Conservation (phyloP, 106 monocot genomes). For the Narthecium ossifragum region DNA sequence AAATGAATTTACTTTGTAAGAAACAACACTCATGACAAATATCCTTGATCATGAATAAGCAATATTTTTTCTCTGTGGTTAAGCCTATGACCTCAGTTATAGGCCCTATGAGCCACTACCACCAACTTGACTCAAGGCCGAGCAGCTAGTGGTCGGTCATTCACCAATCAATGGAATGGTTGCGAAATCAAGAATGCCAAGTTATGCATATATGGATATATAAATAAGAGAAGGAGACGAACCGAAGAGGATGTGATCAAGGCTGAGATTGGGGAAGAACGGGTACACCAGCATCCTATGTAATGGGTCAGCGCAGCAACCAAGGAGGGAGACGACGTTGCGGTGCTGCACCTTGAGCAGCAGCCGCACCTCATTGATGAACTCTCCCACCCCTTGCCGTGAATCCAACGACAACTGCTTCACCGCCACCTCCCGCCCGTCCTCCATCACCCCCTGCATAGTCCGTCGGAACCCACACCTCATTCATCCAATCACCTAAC, state of each 20-base stretch:
- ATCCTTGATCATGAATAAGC: too few species aligned
- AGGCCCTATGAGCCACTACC: too few species aligned
- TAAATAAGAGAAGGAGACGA: too few species aligned
- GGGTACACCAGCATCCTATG: constrained; percentile 77
- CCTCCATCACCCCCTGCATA: constrained; percentile 47
- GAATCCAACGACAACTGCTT: constrained; percentile 70
- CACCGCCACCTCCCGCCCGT: constrained; percentile 61
- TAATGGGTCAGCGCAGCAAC: constrained; percentile 42
- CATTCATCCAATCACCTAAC: background rate
- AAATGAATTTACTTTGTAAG: too few species aligned
- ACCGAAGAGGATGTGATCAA: constrained; percentile 61
- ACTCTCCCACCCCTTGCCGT: constrained; percentile 54
- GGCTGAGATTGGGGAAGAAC: constrained; percentile 62
- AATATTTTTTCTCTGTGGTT: too few species aligned
- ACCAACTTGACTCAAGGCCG: too few species aligned
- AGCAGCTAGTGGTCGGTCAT: too few species aligned
- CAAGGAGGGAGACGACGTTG: constrained; percentile 66
- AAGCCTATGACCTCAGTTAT: too few species aligned
- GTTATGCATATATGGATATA: too few species aligned
- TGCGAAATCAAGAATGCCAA: too few species aligned
- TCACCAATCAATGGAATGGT: too few species aligned
- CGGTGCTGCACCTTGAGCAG: constrained; percentile 70
- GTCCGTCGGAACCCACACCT: background rate
- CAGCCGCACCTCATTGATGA: constrained; percentile 60
- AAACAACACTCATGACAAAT: too few species aligned